Evolutionary conservation across 805 yeast genomes (phyloP), one percentile per base, ranked within the genome.

Genomic region (Hanseniaspora clermontiae): DNA sequence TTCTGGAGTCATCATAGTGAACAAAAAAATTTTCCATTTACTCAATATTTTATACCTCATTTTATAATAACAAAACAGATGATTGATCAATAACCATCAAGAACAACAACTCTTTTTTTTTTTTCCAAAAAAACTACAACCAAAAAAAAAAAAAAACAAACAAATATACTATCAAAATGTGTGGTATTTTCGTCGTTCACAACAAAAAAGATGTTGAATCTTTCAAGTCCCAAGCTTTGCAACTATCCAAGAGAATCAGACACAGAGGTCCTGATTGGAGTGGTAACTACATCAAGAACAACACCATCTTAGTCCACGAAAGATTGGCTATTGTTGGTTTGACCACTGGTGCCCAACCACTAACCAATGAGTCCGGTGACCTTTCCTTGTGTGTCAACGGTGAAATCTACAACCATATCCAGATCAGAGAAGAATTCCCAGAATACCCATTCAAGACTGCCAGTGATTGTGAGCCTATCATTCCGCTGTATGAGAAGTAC

Each of bases 211-310:
- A 88, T 62, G 83, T 86, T 59, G 83, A 83, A 64, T 73, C 76
- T 56, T 93, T 86, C 78, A 91, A 90, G 73, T 79, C 83, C 60
- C 83, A 83, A 68, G 97, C 97, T 47, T 77, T 93, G 60, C 95
- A 87, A 70, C 78, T 87, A 69, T 79, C 97, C 60, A 91, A 88
- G 72, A 81, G 90, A 73, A 84, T 91, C 70, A 83, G 99, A 75
- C 99, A 93, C 74, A 84, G 99, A 74, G 99, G 99, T 67, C 99
- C 99, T 63, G 99, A 93, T 74, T 93, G 99, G 99, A 79, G 89
- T 40, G 98, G 98, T 67, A 89, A 88, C 81, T 70, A 78, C 61
- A 74, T 79, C 62, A 81, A 82, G 68, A 87, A 87, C 82, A 70
- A 75, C 61, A 87, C 97, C 49, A 83, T 93, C 62, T 73, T 93